Conservation (phyloP, 2,329 filamentous ascomycete genomes). For the Drechslerella coelobrocha region DNA sequence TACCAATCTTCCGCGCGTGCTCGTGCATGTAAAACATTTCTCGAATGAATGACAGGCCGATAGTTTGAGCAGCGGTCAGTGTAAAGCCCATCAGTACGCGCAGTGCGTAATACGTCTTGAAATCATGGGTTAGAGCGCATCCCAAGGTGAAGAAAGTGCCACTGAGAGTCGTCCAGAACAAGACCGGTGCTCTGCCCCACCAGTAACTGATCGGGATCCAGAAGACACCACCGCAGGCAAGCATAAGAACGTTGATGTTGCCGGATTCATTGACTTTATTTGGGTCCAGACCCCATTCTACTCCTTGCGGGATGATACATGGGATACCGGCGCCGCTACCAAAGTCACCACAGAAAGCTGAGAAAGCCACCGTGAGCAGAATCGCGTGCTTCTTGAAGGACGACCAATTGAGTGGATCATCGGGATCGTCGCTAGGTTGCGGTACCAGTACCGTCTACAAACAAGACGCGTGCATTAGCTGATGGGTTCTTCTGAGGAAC, state of each 20-base stretch:
- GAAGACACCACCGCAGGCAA: constrained; percentile 58
- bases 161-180: constrained; percentile 59
- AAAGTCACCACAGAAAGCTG: constrained; percentile 63
- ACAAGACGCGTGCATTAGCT: background rate
- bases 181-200: constrained; percentile 52
- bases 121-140: constrained; percentile 57
- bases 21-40: constrained; percentile 70
- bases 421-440: constrained; percentile 63
- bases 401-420: constrained; percentile 66
- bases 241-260: constrained; percentile 64
- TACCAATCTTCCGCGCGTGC: constrained; percentile 62
- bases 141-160: constrained; percentile 57
- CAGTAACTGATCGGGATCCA: constrained; percentile 54
- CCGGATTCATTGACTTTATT: constrained; percentile 64
- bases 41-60: constrained; percentile 64
- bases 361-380: constrained; percentile 62
- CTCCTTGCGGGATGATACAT: constrained; percentile 56
- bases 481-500: constrained; percentile 3
- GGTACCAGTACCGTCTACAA: constrained; percentile 62
- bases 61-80: constrained; percentile 58
- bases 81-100: constrained; percentile 48
- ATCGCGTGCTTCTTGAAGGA: constrained; percentile 62
- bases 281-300: constrained; percentile 62
- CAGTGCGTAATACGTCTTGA: constrained; percentile 56
- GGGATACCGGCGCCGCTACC: constrained; percentile 57